Base-by-base conservation (phyloP, 768 basidiomycete species). In the Astraeus odoratus region DNA sequence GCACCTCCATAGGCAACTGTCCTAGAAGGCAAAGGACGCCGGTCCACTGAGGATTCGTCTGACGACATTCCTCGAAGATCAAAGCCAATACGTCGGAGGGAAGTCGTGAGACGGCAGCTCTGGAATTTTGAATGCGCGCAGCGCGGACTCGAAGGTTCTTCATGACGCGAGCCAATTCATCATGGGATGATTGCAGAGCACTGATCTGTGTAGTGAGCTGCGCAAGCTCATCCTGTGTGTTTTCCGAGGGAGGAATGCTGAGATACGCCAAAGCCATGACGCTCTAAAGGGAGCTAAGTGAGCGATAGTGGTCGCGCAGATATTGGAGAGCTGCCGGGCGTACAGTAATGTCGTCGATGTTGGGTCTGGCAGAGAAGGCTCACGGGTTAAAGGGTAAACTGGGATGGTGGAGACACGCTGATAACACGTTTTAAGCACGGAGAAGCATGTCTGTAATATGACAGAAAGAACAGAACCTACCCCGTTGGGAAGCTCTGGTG, bases 21-120 rank as follows among this genome's bases (percentile, higher is more conserved):
- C 56, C 60, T 26, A 65, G 63, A 8, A 61, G 52, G 43, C 53
- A 55, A 35, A 61, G 62, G 12, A 65, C 57, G n/a, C 61, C 61
- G 12, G 52, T 42, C 58, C 63, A 63, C 44, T 63, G 63, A 20
- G 60, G 60, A 34, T 56, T 60, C 22, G 56, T 45, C 46, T 65
- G 60, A 40, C 58, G 54, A 36, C 58, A 60, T 23, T 61, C 61
- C 42, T 63, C 57, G 22, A 63, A 63, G 42, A 63, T 55, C 51
- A 63, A 52, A 30, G 59, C 53, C 26, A 63, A 64, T 22, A 63
- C 52, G 46, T 63, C 62, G 8, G 59, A 48, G 1, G 62, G 62
- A 18, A 63, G 45, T 51, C 63, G 59, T 9, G 64, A 54, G 33
- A 63, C 59, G n/a, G 59, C 49, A 10, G 53, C 46, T 15, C 47